Evolutionary conservation across 2,329 filamentous ascomycete genomes (phyloP).

Genomic region (Botrytis cinerea): DNA sequence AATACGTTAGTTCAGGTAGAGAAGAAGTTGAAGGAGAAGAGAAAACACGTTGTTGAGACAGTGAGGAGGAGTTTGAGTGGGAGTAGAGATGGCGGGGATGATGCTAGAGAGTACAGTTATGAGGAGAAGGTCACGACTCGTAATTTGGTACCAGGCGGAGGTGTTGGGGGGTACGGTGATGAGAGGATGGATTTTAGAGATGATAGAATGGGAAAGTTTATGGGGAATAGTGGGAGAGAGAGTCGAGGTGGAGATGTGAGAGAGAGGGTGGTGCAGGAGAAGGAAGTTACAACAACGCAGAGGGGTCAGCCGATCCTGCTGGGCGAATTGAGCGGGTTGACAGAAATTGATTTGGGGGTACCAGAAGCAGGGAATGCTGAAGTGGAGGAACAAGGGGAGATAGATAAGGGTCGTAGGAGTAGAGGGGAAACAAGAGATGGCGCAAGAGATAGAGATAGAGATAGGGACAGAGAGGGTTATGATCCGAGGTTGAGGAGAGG

Average conservation of each 20-base stretch:
- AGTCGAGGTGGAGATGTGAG: conserved; percentile 1
- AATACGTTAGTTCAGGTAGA: conserved; percentile 34
- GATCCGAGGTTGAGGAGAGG: conserved; percentile 21
- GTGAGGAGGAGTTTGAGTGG: conserved; percentile 32
- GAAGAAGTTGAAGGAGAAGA: conserved; percentile 33
- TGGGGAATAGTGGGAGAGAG: not conserved
- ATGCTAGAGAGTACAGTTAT: conserved; percentile 29
- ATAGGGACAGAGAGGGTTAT: conserved; percentile 5
- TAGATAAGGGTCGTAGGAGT: not conserved
- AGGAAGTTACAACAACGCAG: conserved; percentile 5
- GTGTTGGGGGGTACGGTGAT: conserved; percentile 26
- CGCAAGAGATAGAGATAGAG: not conserved
- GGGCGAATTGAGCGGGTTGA: conserved; percentile 32
- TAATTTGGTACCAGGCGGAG: conserved; percentile 22
- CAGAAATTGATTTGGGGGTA: conserved; percentile 30
- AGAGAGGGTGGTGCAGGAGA: conserved; percentile 1
- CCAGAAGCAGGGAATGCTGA: conserved; percentile 29
- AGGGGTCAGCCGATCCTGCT: conserved; percentile 26
- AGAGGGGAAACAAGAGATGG: not conserved
- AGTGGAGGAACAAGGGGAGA: not conserved
- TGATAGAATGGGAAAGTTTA: not conserved
- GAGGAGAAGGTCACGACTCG: conserved; percentile 27
- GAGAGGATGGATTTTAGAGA: conserved; percentile 20
- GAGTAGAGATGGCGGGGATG: conserved; percentile 28
- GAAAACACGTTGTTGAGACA: conserved; percentile 29